Evolutionary conservation across 306 rosid genomes (phyloP).

Genomic region (Dalbergia oliveri): DNA sequence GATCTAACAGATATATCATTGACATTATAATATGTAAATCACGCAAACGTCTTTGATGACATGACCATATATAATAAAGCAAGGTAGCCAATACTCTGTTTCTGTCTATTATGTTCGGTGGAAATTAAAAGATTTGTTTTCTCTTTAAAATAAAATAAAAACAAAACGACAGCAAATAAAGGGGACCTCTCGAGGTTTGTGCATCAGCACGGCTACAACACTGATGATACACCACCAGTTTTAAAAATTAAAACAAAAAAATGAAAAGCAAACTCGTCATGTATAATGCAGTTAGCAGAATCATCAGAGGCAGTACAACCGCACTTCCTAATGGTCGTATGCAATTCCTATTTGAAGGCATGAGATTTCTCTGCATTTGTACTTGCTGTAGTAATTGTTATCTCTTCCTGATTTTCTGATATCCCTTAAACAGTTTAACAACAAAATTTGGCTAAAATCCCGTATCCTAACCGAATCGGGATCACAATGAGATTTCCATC

Average conservation of each 20-base stretch:
- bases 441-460: not conserved
- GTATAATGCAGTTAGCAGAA: not conserved
- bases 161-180: not conserved
- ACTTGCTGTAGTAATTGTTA: not conserved
- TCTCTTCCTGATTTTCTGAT: not conserved
- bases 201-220: slow-evolving; percentile 21
- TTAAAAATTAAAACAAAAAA: not conserved
- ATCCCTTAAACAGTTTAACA: not conserved
- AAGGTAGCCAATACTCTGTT: slow-evolving; percentile 7
- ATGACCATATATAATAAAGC: slow-evolving; percentile 22
- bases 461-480: slow-evolving; percentile 16
- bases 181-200: slow-evolving; percentile 31
- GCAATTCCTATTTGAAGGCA: not conserved
- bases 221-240: slow-evolving; percentile 10
- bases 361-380: not conserved
- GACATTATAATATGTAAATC: slow-evolving; percentile 8
- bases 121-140: not conserved
- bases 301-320: not conserved
- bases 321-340: not conserved
- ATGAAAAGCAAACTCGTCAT: not conserved
- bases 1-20: slow-evolving; percentile 18
- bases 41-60: slow-evolving; percentile 17
- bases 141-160: not conserved
- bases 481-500: not conserved
- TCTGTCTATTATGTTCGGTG: slow-evolving; percentile 28